A percentile compares a stretch with the other conserved stretches of the same genome.
phyloP scores from a whole-genome alignment of 768 basidiomycete species.

The Sporobolomyces roseus region DNA sequence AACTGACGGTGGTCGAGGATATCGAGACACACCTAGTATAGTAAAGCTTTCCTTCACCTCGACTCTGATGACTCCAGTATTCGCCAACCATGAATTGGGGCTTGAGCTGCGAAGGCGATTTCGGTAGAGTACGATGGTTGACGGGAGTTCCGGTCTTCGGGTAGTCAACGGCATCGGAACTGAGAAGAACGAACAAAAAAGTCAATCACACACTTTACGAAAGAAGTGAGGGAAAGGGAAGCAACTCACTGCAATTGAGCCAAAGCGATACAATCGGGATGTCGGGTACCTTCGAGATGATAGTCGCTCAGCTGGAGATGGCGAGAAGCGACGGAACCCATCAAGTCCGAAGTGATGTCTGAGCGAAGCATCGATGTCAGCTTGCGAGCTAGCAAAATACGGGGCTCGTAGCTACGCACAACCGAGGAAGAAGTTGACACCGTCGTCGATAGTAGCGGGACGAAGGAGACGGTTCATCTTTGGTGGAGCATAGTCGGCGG shows the following conservation, averaged over 20 bases:
- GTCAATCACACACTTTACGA: neutral
- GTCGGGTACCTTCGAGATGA: neutral
- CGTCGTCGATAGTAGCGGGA: conserved; percentile 17
- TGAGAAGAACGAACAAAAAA: neutral
- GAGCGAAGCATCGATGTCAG: neutral
- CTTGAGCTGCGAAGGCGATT: neutral
- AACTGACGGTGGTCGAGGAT: neutral
- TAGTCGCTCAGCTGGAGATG: conserved; percentile 23
- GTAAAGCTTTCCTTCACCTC: neutral
- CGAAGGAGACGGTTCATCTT: neutral
- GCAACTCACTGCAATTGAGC: conserved; percentile 16
- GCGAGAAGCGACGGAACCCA: conserved; percentile 10
- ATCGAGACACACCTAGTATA: neutral
- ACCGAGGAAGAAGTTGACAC: conserved; percentile 19
- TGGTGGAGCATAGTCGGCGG: conserved; percentile 7
- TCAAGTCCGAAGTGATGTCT: conserved; percentile 25
- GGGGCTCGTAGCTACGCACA: neutral
- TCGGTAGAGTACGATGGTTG: neutral
- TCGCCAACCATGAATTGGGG: conserved; percentile 18
- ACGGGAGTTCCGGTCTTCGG: conserved; percentile 16
- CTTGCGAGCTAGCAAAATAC: neutral
- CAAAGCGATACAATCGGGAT: conserved; percentile 6
- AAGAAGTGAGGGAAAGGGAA: neutral
- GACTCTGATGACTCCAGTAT: neutral
- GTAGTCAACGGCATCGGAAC: conserved; percentile 31